phyloP scores from a whole-genome alignment of 495 filamentous ascomycete genomes.

The Daldinia grandis region DNA sequence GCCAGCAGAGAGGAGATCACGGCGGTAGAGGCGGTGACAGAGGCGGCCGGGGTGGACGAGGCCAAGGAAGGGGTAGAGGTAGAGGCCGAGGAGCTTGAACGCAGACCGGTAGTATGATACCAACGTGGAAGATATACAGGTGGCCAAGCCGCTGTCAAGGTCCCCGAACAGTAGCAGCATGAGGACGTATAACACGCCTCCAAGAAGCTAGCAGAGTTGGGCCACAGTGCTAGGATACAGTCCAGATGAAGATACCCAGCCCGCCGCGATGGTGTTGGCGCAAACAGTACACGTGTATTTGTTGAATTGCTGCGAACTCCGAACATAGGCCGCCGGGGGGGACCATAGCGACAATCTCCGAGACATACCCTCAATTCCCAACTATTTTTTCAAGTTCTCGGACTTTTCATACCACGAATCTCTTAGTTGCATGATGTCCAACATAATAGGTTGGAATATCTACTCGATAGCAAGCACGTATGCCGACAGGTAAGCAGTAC shows the following conservation, averaged over 20 bases:
- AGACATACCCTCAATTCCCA: neutral
- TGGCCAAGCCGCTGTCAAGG: neutral
- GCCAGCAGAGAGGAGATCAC: conserved; percentile 68
- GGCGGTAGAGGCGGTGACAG: conserved; percentile 64
- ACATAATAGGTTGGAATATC: neutral
- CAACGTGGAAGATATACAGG: neutral
- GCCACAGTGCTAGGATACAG: conserved; percentile 9
- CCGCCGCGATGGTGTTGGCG: conserved; percentile 16
- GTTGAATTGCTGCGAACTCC: neutral
- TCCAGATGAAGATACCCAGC: conserved; percentile 37
- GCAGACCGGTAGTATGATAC: neutral
- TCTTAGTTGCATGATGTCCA: neutral
- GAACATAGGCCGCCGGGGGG: neutral
- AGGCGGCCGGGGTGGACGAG: conserved; percentile 59
- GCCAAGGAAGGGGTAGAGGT: conserved; percentile 64
- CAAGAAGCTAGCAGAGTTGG: conserved; percentile 3
- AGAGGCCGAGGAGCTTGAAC: conserved; percentile 53
- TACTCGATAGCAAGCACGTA: neutral
- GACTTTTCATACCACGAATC: neutral
- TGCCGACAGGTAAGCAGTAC: neutral
- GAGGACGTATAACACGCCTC: conserved; percentile 1
- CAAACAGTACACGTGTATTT: neutral
- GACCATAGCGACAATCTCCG: neutral
- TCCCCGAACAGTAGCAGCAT: neutral
- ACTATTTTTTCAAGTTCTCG: neutral